phyloP scores from a whole-genome alignment of 352 stramenopile species.

The Globisporangium acanthophoron region DNA sequence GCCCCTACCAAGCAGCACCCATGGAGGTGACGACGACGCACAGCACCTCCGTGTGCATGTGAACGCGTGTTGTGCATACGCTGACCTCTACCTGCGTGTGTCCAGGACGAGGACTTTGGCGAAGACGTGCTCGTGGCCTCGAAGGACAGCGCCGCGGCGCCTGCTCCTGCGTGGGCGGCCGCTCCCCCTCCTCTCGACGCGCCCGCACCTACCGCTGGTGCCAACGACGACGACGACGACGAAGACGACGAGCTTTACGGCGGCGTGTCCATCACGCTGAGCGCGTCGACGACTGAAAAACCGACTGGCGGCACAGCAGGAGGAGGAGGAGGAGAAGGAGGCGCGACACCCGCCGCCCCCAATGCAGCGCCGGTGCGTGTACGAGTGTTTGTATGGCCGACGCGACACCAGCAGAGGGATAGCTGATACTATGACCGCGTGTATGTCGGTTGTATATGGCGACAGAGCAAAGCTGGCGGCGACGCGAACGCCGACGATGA shows the following conservation, averaged over 20 bases:
- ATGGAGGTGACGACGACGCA: constrained; percentile 17
- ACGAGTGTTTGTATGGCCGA: no score
- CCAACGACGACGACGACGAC: constrained; percentile 38
- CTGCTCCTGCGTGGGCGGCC: constrained; percentile 6
- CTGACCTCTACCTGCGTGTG: neutral
- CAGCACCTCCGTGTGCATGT: neutral
- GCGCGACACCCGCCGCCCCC: constrained; percentile 4
- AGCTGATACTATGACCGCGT: neutral
- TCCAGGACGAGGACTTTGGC: constrained; percentile 74
- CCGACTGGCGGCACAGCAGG: neutral
- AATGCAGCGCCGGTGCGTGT: neutral
- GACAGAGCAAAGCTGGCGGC: neutral
- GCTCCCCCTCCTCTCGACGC: neutral
- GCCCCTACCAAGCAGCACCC: no score
- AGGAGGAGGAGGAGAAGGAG: neutral
- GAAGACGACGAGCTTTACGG: constrained; percentile 80
- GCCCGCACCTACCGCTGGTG: neutral
- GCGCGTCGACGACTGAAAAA: constrained; percentile 18
- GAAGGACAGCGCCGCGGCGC: constrained; percentile 12
- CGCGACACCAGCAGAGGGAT: neutral
- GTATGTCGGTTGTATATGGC: neutral
- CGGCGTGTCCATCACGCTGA: constrained; percentile 69
- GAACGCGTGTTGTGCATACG: neutral
- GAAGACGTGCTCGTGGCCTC: constrained; percentile 58
- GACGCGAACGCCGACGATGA: constrained; percentile 28